Evolutionary conservation across 148 eudicot genomes (phyloP), one percentile per base, ranked within the genome.

Genomic region (Vaccinium vitisidaea): DNA sequence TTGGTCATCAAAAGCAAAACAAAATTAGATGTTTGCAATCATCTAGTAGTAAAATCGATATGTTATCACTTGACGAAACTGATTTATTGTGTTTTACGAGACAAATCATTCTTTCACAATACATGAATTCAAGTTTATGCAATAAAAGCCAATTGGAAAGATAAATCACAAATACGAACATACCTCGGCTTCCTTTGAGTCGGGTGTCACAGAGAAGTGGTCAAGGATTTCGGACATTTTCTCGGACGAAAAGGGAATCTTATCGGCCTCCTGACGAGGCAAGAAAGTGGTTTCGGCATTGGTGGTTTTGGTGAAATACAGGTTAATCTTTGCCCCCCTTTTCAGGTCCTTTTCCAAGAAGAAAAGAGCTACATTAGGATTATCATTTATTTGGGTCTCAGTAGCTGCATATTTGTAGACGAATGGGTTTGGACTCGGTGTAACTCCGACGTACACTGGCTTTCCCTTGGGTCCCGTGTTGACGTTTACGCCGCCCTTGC

Each of bases 401-500:
- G 82, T 81, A 21, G 89, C 87, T 4, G 86, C 86, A 10, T 75
- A 85, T 2, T 9, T 0, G 84, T 83, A 83, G 2, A 8, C 0
- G 50, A 82, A 82, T 16, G 84, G 77, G 18, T 0, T 1, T 1
- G n/a, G 14, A 11, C 65, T 79, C 2, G 84, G 84, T 30, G 11
- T 63, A 25, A 83, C 79, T 7, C 85, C 54, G 0, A 90, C 93
- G n/a, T 80, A 27, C 0, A 84, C 90, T 0, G 88, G 90, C 48
- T 90, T 90, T 73, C 92, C 90, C 70, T 91, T 88, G 61, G 78
- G 81, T 55, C 85, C 85, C 0, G 84, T 54, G 73, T 69, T 13
- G 25, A 92, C 92, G 10, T 36, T 36, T 36, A 89, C 90, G 18
- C 88, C 88, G 30, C 89, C 89, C 27, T 87, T 81, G 12, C 87